A percentile compares a stretch with the other conserved stretches of the same genome.
phyloP scores from a whole-genome alignment of 2,329 filamentous ascomycete genomes.

The Penicillium oxalicum region DNA sequence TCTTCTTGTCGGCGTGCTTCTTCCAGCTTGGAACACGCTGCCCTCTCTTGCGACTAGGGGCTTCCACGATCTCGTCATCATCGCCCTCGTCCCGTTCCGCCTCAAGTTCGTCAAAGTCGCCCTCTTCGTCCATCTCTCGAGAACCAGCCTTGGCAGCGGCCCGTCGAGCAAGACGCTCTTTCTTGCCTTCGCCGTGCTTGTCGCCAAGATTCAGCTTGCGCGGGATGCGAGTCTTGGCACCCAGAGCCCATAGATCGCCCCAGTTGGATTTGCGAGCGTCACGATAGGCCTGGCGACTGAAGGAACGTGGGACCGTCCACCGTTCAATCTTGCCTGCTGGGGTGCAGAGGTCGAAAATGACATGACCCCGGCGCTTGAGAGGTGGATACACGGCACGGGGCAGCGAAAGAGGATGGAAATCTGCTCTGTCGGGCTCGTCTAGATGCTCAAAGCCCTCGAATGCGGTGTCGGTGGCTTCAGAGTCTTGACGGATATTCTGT shows the following conservation, averaged over 20 bases:
- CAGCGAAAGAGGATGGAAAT: constrained; percentile 57
- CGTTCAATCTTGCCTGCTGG: constrained; percentile 78
- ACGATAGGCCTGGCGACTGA: constrained; percentile 74
- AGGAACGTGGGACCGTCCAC: constrained; percentile 84
- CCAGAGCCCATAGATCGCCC: constrained; percentile 94
- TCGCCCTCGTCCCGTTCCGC: constrained; percentile 22
- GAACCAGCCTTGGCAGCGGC: constrained; percentile 24
- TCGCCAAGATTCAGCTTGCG: constrained; percentile 57
- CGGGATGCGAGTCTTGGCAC: constrained; percentile 74
- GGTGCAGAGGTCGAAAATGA: constrained; percentile 87
- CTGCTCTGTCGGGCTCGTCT: constrained; percentile 9
- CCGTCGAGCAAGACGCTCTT: constrained; percentile 36
- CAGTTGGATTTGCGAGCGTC: constrained; percentile 85
- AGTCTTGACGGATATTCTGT: constrained; percentile 45
- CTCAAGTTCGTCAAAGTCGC: constrained; percentile 18
- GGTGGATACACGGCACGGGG: constrained; percentile 74
- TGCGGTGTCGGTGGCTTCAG: constrained; percentile 56
- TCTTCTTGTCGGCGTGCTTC: constrained; percentile 42
- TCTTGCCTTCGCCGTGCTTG: constrained; percentile 37
- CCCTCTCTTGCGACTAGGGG: constrained; percentile 28
- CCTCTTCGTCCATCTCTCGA: constrained; percentile 15
- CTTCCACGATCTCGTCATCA: constrained; percentile 17
- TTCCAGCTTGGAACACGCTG: constrained; percentile 38
- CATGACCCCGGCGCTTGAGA: constrained; percentile 80
- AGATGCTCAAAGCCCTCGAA: constrained; percentile 65